These are phyloP conservation scores for Quercus engelmannii DNA, from an alignment of 306 rosid genomes.

Conservation along the genomic window DNA sequence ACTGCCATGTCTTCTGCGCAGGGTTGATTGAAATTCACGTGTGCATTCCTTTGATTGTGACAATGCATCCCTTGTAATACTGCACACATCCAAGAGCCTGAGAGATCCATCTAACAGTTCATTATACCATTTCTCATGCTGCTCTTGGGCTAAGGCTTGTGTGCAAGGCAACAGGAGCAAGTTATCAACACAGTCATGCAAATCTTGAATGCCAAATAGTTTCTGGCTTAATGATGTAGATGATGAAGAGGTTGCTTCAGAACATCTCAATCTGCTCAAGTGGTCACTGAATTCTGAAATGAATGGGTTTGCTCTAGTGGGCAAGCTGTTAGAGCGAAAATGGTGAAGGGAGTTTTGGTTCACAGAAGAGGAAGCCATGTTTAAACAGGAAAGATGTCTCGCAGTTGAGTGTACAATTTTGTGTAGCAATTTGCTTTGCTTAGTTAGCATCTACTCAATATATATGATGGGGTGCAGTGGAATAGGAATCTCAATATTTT, in stretches of 20 bases:
- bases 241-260: slow-evolving; percentile 13
- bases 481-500: no score
- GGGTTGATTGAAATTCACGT: slow-evolving; percentile 42
- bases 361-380: slow-evolving; percentile 5
- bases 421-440: no score
- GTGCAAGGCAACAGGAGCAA: slow-evolving; percentile 9
- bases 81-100: slow-evolving; percentile 39
- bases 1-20: slow-evolving; percentile 46
- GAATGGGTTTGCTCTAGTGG: slow-evolving; percentile 23
- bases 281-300: slow-evolving; percentile 13
- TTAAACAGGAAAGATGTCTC: no score
- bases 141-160: neutral
- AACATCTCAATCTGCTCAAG: slow-evolving; percentile 18
- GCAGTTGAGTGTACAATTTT: no score
- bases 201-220: slow-evolving; percentile 9
- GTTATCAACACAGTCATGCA: slow-evolving; percentile 7
- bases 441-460: no score
- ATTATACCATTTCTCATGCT: slow-evolving; percentile 31
- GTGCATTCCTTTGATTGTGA: slow-evolving; percentile 46
- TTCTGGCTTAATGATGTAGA: slow-evolving; percentile 12
- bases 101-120: slow-evolving; percentile 50
- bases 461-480: no score
- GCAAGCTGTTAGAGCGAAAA: slow-evolving; percentile 20
- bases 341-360: slow-evolving; percentile 9
- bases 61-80: slow-evolving; percentile 35